Percentiles rank a stretch among this genome's conserved stretches.
phyloP scores from a whole-genome alignment of 768 basidiomycete genomes.

The Psilocybe subaeruginosa region DNA sequence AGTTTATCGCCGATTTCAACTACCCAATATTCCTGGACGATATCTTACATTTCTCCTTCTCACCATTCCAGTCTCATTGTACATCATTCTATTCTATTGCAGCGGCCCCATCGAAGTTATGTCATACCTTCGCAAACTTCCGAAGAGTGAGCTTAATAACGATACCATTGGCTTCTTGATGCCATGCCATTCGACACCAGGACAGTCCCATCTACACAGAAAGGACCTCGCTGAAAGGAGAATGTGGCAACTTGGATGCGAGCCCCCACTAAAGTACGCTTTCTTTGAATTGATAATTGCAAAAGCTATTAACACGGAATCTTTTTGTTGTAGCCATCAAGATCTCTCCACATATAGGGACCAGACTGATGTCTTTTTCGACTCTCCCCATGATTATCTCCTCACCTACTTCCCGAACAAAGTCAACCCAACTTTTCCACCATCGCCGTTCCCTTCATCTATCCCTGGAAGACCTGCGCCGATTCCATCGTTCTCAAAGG shows the following conservation, averaged over 20 bases:
- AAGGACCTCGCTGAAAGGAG: constrained; percentile 58
- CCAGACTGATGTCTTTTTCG: constrained; percentile 84
- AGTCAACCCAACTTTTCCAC: constrained; percentile 68
- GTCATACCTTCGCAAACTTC: constrained; percentile 62
- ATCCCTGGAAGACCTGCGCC: constrained; percentile 33
- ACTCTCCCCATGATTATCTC: constrained; percentile 70
- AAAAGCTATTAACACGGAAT: neutral
- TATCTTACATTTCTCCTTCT: constrained; percentile 51
- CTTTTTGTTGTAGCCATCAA: constrained; percentile 42
- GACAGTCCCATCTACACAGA: constrained; percentile 85
- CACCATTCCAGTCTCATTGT: constrained; percentile 64
- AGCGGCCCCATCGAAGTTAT: constrained; percentile 80
- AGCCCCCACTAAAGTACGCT: constrained; percentile 81
- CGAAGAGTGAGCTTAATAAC: constrained; percentile 44
- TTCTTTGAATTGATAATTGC: neutral
- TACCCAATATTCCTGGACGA: constrained; percentile 34
- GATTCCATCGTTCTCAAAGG: constrained; percentile 34
- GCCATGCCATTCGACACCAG: constrained; percentile 98
- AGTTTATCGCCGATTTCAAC: constrained; percentile 15
- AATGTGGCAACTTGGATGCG: constrained; percentile 90
- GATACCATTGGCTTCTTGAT: constrained; percentile 77
- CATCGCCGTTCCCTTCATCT: constrained; percentile 52
- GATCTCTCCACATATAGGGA: constrained; percentile 65
- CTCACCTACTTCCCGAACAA: constrained; percentile 61
- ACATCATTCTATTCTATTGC: constrained; percentile 76